A percentile compares a stretch with the other conserved stretches of the same genome.
These are phyloP conservation scores for Isoetes taiwanensis DNA, from an alignment of 75 land plant species.

Conservation along the genomic window DNA sequence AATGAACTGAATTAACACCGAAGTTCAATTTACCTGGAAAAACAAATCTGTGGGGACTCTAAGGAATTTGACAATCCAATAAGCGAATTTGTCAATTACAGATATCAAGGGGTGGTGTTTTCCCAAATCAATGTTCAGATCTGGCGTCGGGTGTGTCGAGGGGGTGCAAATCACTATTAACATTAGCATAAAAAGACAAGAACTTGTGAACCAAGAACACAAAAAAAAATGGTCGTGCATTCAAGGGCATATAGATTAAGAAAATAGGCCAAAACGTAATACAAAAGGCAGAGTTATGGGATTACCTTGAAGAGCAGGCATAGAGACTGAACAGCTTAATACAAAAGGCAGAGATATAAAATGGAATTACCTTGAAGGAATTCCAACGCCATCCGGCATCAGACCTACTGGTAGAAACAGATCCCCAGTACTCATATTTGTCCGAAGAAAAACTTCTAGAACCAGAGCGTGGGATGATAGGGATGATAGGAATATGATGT, in stretches of 20 bases:
- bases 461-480: too few relatives aligned
- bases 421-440: slow-evolving; percentile 5
- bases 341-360: too few relatives aligned
- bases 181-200: neutral
- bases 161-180: neutral
- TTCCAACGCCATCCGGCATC: slow-evolving; percentile 2
- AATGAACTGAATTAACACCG: neutral
- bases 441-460: too few relatives aligned
- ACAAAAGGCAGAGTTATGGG: too few relatives aligned
- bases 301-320: too few relatives aligned
- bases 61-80: neutral
- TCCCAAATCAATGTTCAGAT: neutral
- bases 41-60: neutral
- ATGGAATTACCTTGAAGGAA: slow-evolving; percentile 2
- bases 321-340: too few relatives aligned
- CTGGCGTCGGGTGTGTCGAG: neutral
- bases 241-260: too few relatives aligned
- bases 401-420: neutral
- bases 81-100: neutral
- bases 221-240: too few relatives aligned
- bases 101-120: neutral
- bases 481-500: too few relatives aligned
- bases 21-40: neutral
- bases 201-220: neutral
- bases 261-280: too few relatives aligned